These are phyloP conservation scores for Meira nashicola DNA, from an alignment of 1,284 basidiomycete species.

Conservation along the genomic window DNA sequence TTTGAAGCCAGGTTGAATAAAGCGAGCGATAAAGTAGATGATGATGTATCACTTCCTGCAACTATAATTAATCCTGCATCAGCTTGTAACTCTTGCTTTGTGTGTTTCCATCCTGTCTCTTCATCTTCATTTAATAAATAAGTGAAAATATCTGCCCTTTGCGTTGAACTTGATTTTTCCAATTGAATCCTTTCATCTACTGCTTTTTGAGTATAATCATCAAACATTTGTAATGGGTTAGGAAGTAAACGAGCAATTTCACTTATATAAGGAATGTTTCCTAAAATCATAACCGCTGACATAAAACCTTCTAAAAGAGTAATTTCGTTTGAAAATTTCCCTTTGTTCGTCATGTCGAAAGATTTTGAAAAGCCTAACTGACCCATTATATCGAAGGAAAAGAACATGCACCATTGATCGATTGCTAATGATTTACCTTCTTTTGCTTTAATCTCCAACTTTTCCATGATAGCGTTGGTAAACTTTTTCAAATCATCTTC, in stretches of 20 bases:
- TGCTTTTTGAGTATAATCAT: constrained; percentile 17
- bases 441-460: neutral
- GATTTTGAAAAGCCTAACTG: neutral
- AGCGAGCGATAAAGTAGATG: constrained; percentile 13
- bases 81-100: neutral
- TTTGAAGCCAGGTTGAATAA: neutral
- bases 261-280: neutral
- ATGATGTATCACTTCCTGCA: constrained; percentile 23
- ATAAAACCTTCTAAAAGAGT: neutral
- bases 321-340: neutral
- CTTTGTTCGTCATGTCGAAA: neutral
- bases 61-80: neutral
- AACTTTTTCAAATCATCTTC: neutral
- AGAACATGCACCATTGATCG: constrained; percentile 3
- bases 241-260: constrained; percentile 6
- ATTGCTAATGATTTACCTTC: neutral
- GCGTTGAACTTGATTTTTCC: constrained; percentile 1
- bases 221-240: constrained; percentile 22
- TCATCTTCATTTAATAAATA: constrained; percentile 16
- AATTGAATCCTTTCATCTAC: constrained; percentile 7
- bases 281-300: neutral
- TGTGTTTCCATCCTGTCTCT: constrained; percentile 7
- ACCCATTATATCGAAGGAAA: constrained; percentile 3
- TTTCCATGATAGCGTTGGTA: neutral
- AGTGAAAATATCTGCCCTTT: constrained; percentile 22